Percentiles rank a stretch among this genome's conserved stretches.
phyloP scores from a whole-genome alignment of 2,329 filamentous ascomycete species.

The Xylaria sp. region DNA sequence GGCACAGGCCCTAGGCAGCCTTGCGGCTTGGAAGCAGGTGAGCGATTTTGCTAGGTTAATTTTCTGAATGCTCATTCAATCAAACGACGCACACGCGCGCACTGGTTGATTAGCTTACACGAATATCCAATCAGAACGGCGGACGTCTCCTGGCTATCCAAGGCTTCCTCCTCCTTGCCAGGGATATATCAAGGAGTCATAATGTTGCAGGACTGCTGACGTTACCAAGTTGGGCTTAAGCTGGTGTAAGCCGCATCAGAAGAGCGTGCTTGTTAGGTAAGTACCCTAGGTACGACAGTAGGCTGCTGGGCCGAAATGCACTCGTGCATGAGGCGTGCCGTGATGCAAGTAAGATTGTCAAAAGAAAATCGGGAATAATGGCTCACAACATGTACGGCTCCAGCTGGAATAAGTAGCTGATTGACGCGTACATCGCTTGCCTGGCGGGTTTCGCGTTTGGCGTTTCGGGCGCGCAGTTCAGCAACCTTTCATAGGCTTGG shows the following conservation, averaged over 20 bases:
- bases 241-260: slow-evolving; percentile 20
- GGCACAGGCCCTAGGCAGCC: slow-evolving; percentile 21
- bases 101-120: slow-evolving; percentile 11
- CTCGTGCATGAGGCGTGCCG: slow-evolving; percentile 16
- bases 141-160: background rate
- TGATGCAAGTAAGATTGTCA: slow-evolving; percentile 27
- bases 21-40: slow-evolving; percentile 16
- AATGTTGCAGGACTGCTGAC: slow-evolving; percentile 17
- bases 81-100: slow-evolving; percentile 14
- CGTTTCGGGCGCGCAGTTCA: slow-evolving; percentile 9
- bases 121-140: slow-evolving; percentile 10
- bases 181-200: background rate
- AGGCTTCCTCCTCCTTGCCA: slow-evolving; percentile 5
- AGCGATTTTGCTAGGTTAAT: slow-evolving; percentile 16
- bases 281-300: slow-evolving; percentile 1
- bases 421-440: slow-evolving; percentile 23
- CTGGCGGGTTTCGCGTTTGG: slow-evolving; percentile 12
- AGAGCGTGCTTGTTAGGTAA: background rate
- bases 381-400: slow-evolving; percentile 8
- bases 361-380: slow-evolving; percentile 14
- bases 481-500: background rate
- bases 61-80: slow-evolving; percentile 13
- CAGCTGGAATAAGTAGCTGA: slow-evolving; percentile 18
- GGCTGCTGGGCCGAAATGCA: slow-evolving; percentile 18
- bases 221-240: slow-evolving; percentile 6